These are phyloP conservation scores for Lasiodiplodia gonubiensis DNA, from an alignment of 2,329 filamentous ascomycete genomes.

Conservation along the genomic window DNA sequence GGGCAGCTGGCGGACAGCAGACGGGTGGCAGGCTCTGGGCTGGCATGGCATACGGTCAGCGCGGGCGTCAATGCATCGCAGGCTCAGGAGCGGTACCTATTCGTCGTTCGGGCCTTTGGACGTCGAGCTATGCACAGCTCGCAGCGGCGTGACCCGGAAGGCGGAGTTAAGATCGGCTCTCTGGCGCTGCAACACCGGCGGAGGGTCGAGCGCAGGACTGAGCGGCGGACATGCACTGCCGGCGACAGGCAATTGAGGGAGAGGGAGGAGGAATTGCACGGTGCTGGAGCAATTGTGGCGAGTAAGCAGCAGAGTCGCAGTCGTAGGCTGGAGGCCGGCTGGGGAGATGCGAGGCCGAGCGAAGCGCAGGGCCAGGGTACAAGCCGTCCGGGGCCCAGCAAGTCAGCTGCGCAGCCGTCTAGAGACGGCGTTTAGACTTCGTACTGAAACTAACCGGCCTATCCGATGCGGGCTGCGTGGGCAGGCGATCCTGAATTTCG, in stretches of 20 bases:
- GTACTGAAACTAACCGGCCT: slow-evolving; percentile 22
- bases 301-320: slow-evolving; percentile 15
- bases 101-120: slow-evolving; percentile 19
- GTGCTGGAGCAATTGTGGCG: slow-evolving; percentile 18
- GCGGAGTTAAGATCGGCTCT: slow-evolving; percentile 27
- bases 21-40: background rate
- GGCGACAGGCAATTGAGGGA: slow-evolving; percentile 18
- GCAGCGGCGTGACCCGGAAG: slow-evolving; percentile 24
- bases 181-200: slow-evolving; percentile 5
- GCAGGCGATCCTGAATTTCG: slow-evolving; percentile 23
- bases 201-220: slow-evolving; percentile 1
- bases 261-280: background rate
- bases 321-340: slow-evolving; percentile 21
- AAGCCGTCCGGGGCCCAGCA: slow-evolving; percentile 21
- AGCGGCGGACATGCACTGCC: background rate
- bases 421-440: slow-evolving; percentile 20
- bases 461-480: slow-evolving; percentile 19
- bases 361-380: slow-evolving; percentile 20
- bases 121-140: slow-evolving; percentile 23
- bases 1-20: slow-evolving; percentile 11
- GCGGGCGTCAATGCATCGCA: slow-evolving; percentile 21
- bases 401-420: slow-evolving; percentile 28
- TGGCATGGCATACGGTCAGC: slow-evolving; percentile 20
- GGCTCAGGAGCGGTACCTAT: slow-evolving; percentile 10
- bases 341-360: slow-evolving; percentile 22